A percentile compares a stretch with the other conserved stretches of the same genome.
Evolutionary conservation across 805 yeast genomes (phyloP).

Genomic region (Candida alai): DNA sequence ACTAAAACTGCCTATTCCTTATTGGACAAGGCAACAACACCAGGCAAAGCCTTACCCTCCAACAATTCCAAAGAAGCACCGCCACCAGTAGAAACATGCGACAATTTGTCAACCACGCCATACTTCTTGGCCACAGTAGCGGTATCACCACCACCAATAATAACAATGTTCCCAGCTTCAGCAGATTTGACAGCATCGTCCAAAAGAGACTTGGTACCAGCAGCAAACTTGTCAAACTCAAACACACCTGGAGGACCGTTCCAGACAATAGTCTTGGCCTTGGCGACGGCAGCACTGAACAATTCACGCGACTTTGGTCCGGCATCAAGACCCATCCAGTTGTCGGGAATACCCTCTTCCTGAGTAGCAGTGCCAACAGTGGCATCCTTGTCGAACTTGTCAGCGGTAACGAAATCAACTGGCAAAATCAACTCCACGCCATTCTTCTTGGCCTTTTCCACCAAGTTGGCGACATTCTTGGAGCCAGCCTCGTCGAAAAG

Average conservation of each 20-base stretch:
- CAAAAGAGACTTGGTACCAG: conserved; percentile 87
- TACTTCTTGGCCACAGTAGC: conserved; percentile 98
- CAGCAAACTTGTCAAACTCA: conserved; percentile 89
- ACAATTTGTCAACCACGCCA: conserved; percentile 93
- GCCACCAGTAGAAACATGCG: conserved; percentile 99
- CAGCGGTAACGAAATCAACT: conserved; percentile 94
- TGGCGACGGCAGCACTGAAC: conserved; percentile 76
- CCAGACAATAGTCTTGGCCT: conserved; percentile 98
- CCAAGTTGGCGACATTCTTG: conserved; percentile 85
- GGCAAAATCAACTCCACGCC: conserved; percentile 92
- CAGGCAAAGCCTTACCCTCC: conserved; percentile 98
- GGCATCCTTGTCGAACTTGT: conserved; percentile 90
- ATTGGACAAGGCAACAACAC: conserved; percentile 89
- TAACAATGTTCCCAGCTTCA: conserved; percentile 86
- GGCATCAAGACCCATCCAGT: conserved; percentile 93
- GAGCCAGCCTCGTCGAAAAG: conserved; percentile 93
- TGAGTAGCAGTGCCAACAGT: conserved; percentile 78
- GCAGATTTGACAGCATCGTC: conserved; percentile 86
- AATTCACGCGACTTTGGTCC: conserved; percentile 86
- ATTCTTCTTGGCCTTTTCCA: conserved; percentile 96
- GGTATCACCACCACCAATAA: conserved; percentile 99
- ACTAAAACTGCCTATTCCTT: conserved; percentile 35
- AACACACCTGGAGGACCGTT: conserved; percentile 99
- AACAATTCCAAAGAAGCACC: conserved; percentile 98
- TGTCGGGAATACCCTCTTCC: conserved; percentile 89